Evolutionary conservation across 352 stramenopile genomes (phyloP).

Genomic region (Phytophthora hibernalis): DNA sequence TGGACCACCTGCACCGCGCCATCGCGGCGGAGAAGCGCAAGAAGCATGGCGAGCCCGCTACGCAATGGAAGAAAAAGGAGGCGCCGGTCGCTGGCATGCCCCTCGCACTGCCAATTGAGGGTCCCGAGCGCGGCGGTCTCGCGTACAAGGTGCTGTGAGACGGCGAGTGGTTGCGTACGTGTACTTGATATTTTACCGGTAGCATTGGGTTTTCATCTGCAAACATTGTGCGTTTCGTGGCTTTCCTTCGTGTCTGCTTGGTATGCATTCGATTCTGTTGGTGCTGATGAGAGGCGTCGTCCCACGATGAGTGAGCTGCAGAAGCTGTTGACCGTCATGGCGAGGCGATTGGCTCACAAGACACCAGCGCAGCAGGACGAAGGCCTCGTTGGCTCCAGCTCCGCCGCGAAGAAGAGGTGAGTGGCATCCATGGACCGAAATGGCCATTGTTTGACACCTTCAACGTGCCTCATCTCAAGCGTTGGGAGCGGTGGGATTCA

Average conservation of each 20-base stretch:
- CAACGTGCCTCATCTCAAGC: slow-evolving; percentile 23
- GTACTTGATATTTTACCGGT: no score
- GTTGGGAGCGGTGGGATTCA: slow-evolving; percentile 7
- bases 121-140: slow-evolving; percentile 2
- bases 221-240: slow-evolving; percentile 4
- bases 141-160: slow-evolving; percentile 42
- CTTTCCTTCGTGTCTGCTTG: slow-evolving; percentile 10
- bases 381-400: no score
- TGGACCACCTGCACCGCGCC: slow-evolving; percentile 62
- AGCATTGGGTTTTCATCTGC: background rate
- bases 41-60: slow-evolving; percentile 26
- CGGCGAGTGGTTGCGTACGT: background rate
- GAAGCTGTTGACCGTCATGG: background rate
- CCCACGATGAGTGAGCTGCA: background rate
- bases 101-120: slow-evolving; percentile 17
- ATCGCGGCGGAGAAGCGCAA: slow-evolving; percentile 60
- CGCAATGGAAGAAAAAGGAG: slow-evolving; percentile 6
- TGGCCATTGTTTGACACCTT: slow-evolving; percentile 10
- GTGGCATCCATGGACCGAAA: background rate
- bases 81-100: slow-evolving; percentile 5
- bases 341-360: slow-evolving; percentile 9
- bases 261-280: background rate
- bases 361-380: slow-evolving; percentile 5
- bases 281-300: background rate
- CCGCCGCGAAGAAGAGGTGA: background rate